Evolutionary conservation across 345 rosid genomes (phyloP).

Genomic region (Salix caprea): DNA sequence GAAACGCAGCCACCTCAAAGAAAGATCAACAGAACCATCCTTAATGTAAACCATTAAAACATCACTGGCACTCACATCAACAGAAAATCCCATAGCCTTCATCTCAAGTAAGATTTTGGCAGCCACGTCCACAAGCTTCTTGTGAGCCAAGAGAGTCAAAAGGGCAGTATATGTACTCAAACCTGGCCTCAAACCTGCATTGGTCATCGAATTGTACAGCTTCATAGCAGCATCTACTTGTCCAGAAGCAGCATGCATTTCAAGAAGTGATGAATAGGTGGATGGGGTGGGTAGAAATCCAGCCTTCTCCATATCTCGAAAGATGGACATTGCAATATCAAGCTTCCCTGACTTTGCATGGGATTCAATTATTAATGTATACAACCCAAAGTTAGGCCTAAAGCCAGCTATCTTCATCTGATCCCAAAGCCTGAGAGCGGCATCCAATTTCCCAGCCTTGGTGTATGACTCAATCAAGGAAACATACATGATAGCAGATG

Average conservation of each 20-base stretch:
- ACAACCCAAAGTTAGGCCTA: conserved; percentile 85
- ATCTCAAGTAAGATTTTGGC: conserved; percentile 92
- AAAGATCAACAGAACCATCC: conserved; percentile 86
- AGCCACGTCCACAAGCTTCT: conserved; percentile 89
- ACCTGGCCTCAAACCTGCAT: conserved; percentile 86
- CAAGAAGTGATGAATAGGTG: conserved; percentile 85
- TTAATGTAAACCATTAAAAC: conserved; percentile 92
- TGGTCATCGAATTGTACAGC: conserved; percentile 88
- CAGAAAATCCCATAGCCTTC: conserved; percentile 92
- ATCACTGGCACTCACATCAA: conserved; percentile 90
- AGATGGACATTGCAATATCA: conserved; percentile 77
- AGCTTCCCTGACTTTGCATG: conserved; percentile 98
- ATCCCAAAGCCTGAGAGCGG: conserved; percentile 85
- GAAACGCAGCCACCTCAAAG: conserved; percentile 88
- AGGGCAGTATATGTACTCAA: conserved; percentile 79
- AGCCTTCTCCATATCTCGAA: conserved; percentile 85
- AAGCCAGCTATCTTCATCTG: conserved; percentile 82
- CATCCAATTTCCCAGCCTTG: conserved; percentile 88
- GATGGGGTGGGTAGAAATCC: conserved; percentile 93
- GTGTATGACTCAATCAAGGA: conserved; percentile 84
- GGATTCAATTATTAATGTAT: conserved; percentile 78
- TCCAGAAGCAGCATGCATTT: conserved; percentile 89
- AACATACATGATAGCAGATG: conserved; percentile 78
- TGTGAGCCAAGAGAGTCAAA: conserved; percentile 74
- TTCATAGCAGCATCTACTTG: conserved; percentile 94